phyloP scores from a whole-genome alignment of 441 rosid genomes.

The Mallotus repandus region DNA sequence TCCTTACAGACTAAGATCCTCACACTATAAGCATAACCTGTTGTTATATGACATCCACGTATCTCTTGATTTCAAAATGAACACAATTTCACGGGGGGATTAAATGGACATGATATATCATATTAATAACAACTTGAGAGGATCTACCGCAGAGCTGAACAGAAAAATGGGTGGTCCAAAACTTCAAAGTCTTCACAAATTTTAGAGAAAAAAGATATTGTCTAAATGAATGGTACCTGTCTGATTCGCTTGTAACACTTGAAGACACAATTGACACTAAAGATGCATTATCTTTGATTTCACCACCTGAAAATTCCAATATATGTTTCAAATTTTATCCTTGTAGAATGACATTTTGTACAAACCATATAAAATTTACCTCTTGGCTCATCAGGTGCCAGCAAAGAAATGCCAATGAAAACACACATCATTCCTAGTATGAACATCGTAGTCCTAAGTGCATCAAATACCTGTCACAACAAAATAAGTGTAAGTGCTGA shows the following conservation, averaged over 20 bases:
- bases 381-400: conserved; percentile 95
- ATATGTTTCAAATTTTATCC: background rate
- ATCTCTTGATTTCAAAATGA: background rate
- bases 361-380: conserved; percentile 34
- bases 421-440: conserved; percentile 83
- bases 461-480: conserved; percentile 71
- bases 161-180: background rate
- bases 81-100: no score
- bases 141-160: conserved; percentile 1
- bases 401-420: conserved; percentile 80
- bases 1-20: background rate
- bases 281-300: conserved; percentile 62
- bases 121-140: background rate
- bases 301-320: conserved; percentile 53
- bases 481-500: conserved; percentile 15
- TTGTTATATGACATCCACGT: background rate
- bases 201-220: background rate
- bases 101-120: background rate
- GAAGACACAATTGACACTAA: conserved; percentile 43
- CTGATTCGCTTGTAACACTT: conserved; percentile 54
- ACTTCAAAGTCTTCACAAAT: background rate
- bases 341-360: conserved; percentile 1
- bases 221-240: conserved; percentile 47
- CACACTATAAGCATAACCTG: background rate
- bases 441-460: conserved; percentile 91